A percentile compares a stretch with the other conserved stretches of the same genome.
Evolutionary conservation across 176 grass and related monocot species (phyloP).

Genomic region (Oryza nivara): DNA sequence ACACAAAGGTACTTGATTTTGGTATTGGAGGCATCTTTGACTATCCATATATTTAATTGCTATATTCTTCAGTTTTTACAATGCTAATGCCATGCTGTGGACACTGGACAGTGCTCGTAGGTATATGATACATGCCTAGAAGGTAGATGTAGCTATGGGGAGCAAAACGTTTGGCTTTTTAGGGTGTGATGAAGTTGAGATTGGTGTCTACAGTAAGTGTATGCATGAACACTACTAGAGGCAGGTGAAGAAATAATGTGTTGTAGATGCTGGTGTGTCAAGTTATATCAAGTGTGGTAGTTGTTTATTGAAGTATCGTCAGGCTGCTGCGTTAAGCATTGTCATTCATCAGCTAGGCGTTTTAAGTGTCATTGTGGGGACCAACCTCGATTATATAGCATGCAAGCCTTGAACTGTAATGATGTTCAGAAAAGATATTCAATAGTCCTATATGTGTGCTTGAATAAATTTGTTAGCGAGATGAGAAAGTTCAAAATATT

Average conservation of each 20-base stretch:
- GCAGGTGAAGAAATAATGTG: conserved; percentile 10
- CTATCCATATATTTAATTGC: not conserved
- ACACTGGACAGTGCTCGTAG: not conserved
- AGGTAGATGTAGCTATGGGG: conserved; percentile 6
- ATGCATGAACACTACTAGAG: not conserved
- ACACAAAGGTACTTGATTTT: not conserved
- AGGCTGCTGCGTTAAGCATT: conserved; percentile 28
- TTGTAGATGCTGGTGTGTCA: conserved; percentile 10
- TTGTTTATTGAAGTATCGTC: not conserved
- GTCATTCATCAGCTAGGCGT: conserved; percentile 10
- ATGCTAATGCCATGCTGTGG: not conserved
- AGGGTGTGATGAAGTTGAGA: not conserved
- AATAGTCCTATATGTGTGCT: not conserved
- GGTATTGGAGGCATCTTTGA: not conserved
- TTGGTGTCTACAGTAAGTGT: conserved; percentile 7
- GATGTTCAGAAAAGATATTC: not conserved
- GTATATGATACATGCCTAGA: not conserved
- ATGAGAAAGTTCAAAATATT: not conserved
- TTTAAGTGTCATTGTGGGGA: conserved; percentile 10
- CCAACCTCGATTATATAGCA: not conserved
- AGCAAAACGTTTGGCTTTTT: not conserved
- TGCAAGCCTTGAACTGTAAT: conserved; percentile 10
- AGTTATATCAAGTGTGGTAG: conserved; percentile 17
- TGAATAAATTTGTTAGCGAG: conserved; percentile 4
- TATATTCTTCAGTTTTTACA: not conserved